Base-by-base conservation (phyloP, 2,329 filamentous ascomycete species). In the Dactylellina haptotyla region DNA sequence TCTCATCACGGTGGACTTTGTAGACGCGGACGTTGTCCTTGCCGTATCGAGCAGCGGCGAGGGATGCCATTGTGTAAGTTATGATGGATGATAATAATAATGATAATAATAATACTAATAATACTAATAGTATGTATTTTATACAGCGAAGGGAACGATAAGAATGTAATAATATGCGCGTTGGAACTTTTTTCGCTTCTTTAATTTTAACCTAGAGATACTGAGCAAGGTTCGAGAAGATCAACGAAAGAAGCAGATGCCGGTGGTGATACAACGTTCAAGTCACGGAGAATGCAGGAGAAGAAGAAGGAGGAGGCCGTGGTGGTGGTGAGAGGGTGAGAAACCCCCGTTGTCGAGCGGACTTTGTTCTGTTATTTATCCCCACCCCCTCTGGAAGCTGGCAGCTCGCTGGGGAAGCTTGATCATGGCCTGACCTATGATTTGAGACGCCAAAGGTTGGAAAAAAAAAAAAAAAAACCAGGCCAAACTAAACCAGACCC, bases 1-100 rank as follows among this genome's bases (percentile, higher is more conserved):
- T 84, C 80, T 88, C 84, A 81, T 98, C 88, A 78, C 88, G 88
- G 79, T 96, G 86, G 79, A 97, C 93, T 83, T 99, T 99, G 88
- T 90, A 96, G 79, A 99, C 88, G 79, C 95, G 93, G 86, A 99
- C 90, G 84, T 99, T 98, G 87, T 98, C 95, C 88, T 78, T 78
- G 63, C 77, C 77, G 61, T 78, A 78, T 46, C 77, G 76, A 64
- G 77, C 77, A 63, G 77, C 75, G 58, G 77, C 71, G 43, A 75
- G 57, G 4, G 76, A 75, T 59, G 76, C 62, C 76, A 77, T 77
- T 66, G 50, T 48, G 43, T 3, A 26, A 28, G 41, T 50, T 10
- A 20, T 23, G 39, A 39, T 58, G 18, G 30, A 10, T 18, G 39
- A 30, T 32, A 8, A 10, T 16, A 4, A 43, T 9, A 16, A 34